Percentiles rank a stretch among this genome's conserved stretches.
Conservation (phyloP, 805 yeast species). For the Myxozyma geophila region DNA sequence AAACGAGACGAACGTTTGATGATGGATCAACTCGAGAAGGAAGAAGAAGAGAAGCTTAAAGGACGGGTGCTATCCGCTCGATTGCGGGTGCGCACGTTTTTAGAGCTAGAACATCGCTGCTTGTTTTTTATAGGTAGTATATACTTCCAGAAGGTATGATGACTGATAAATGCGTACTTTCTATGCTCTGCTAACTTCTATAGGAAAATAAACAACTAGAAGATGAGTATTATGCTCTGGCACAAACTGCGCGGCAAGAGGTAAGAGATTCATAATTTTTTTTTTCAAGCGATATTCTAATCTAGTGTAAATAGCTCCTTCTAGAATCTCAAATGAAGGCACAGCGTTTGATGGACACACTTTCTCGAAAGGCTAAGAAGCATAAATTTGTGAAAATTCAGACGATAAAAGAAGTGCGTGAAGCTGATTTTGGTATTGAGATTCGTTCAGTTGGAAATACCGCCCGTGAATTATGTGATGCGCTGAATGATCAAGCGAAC, state of each 20-base stretch:
- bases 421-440: constrained; percentile 35
- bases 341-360: constrained; percentile 25
- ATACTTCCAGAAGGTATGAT: constrained; percentile 56
- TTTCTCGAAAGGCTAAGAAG: constrained; percentile 16
- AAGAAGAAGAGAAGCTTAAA: constrained; percentile 30
- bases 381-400: constrained; percentile 38
- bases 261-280: background rate
- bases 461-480: constrained; percentile 21
- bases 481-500: constrained; percentile 57
- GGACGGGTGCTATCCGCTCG: constrained; percentile 18
- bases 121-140: constrained; percentile 79
- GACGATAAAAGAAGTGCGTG: constrained; percentile 35
- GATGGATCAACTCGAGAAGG: constrained; percentile 26
- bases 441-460: constrained; percentile 25
- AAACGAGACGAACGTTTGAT: constrained; percentile 30
- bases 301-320: constrained; percentile 43
- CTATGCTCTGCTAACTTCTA: constrained; percentile 41
- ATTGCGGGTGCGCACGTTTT: constrained; percentile 53
- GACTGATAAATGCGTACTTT: constrained; percentile 23
- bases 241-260: constrained; percentile 62
- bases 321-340: constrained; percentile 33
- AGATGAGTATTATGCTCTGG: constrained; percentile 58
- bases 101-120: constrained; percentile 71
- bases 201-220: constrained; percentile 54
- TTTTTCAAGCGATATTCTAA: constrained; percentile 39